Conservation (phyloP, 2,329 filamentous ascomycete genomes). For the Fusarium concolor region DNA sequence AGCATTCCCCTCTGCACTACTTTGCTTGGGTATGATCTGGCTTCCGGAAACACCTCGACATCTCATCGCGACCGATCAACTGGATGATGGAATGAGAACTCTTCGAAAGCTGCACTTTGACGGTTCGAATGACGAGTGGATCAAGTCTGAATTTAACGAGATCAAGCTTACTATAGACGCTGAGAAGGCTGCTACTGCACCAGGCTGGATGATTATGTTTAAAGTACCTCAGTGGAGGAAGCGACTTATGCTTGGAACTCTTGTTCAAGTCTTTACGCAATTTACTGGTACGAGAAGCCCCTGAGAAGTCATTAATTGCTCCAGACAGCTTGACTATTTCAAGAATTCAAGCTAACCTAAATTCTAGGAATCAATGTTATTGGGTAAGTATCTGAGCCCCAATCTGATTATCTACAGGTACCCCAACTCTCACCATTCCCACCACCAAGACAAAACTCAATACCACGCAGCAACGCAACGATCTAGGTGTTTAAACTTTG, state of each 20-base stretch:
- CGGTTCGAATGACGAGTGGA: slow-evolving; percentile 65
- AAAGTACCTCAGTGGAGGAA: slow-evolving; percentile 66
- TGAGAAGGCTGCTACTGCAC: slow-evolving; percentile 38
- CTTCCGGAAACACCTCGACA: slow-evolving; percentile 45
- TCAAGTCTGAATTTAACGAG: slow-evolving; percentile 65
- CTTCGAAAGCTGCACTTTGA: slow-evolving; percentile 63
- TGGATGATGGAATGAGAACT: slow-evolving; percentile 56
- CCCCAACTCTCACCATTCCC: too few species aligned
- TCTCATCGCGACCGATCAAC: slow-evolving; percentile 51
- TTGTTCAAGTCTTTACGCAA: slow-evolving; percentile 68
- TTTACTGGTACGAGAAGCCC: slow-evolving; percentile 55
- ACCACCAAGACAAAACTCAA: background rate
- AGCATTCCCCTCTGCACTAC: slow-evolving; percentile 35
- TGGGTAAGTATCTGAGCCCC: slow-evolving; percentile 41
- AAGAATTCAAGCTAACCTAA: background rate
- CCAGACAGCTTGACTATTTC: background rate
- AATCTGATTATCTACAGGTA: too few species aligned
- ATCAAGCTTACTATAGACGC: slow-evolving; percentile 66
- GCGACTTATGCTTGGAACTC: slow-evolving; percentile 66
- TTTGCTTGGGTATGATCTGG: slow-evolving; percentile 42
- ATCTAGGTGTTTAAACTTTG: too few species aligned
- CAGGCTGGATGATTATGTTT: slow-evolving; percentile 67
- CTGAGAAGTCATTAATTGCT: background rate
- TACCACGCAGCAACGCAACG: background rate
- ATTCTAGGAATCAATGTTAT: slow-evolving; percentile 62